phyloP scores from a whole-genome alignment of 1,139 yeast genomes.

The Lodderomyces jiufengensis region DNA sequence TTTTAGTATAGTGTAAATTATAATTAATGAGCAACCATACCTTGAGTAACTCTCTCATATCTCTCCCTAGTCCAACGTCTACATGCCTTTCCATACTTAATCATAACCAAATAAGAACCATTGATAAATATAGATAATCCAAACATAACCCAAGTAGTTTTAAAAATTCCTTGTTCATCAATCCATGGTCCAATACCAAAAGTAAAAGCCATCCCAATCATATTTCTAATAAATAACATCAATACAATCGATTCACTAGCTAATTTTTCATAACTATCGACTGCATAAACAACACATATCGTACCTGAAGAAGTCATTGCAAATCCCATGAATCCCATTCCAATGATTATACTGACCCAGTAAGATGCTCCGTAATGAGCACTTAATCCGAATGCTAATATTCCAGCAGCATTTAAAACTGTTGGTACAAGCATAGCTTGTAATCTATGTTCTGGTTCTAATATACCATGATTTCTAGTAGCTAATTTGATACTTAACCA shows the following conservation, averaged over 20 bases:
- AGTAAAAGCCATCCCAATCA: conserved; percentile 47
- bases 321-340: conserved; percentile 53
- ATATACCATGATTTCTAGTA: conserved; percentile 33
- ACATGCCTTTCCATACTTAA: conserved; percentile 37
- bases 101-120: conserved; percentile 34
- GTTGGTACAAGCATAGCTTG: conserved; percentile 39
- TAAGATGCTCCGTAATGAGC: conserved; percentile 35
- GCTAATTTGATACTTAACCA: conserved; percentile 35
- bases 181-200: conserved; percentile 51
- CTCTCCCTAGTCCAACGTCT: conserved; percentile 8
- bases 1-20: too few species aligned
- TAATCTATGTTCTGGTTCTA: conserved; percentile 42
- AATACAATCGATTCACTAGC: conserved; percentile 55
- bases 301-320: conserved; percentile 58
- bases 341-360: conserved; percentile 52
- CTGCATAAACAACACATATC: conserved; percentile 51
- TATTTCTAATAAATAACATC: conserved; percentile 43
- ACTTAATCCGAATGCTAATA: conserved; percentile 37
- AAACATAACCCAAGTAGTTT: conserved; percentile 46
- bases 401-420: conserved; percentile 38
- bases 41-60: conserved; percentile 5
- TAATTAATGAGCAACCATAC: too few species aligned
- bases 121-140: conserved; percentile 43
- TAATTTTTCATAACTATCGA: conserved; percentile 56
- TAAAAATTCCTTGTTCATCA: conserved; percentile 29